These are phyloP conservation scores for Conoideocrella luteorostrata DNA, from an alignment of 2,329 filamentous ascomycete genomes.

Conservation along the genomic window DNA sequence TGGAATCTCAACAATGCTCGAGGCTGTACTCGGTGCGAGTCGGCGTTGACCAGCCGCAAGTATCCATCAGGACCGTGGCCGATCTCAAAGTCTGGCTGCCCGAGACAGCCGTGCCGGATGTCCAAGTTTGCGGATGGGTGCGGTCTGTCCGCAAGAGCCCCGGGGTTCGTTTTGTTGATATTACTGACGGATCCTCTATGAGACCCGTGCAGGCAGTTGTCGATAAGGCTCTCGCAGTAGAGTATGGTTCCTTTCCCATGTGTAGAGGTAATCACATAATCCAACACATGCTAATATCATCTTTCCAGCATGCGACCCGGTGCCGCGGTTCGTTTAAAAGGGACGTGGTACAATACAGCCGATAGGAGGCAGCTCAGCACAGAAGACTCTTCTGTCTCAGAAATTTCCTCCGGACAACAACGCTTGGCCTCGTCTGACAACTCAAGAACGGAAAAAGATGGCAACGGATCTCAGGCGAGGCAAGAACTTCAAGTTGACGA, in stretches of 20 bases:
- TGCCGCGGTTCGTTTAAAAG: slow-evolving; percentile 69
- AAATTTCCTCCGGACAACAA: slow-evolving; percentile 2
- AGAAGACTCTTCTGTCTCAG: slow-evolving; percentile 5
- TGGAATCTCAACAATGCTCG: slow-evolving; percentile 1
- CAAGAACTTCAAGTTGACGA: slow-evolving; percentile 67
- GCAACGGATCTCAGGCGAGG: slow-evolving; percentile 4
- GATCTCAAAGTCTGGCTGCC: slow-evolving; percentile 49
- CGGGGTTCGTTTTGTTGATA: slow-evolving; percentile 70
- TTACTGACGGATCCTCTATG: slow-evolving; percentile 82
- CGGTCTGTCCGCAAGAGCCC: slow-evolving; percentile 85
- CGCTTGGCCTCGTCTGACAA: not conserved
- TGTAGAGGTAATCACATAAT: slow-evolving; percentile 14
- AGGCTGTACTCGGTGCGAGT: slow-evolving; percentile 29
- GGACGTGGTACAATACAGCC: slow-evolving; percentile 55
- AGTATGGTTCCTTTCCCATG: slow-evolving; percentile 46
- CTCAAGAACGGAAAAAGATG: not conserved
- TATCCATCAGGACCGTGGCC: slow-evolving; percentile 41
- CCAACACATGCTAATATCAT: not conserved
- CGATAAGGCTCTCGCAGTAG: slow-evolving; percentile 61
- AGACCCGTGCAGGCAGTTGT: slow-evolving; percentile 75
- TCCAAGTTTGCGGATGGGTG: slow-evolving; percentile 70
- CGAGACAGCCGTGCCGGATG: slow-evolving; percentile 34
- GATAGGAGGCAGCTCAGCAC: slow-evolving; percentile 3
- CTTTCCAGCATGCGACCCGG: slow-evolving; percentile 69
- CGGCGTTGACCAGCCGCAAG: slow-evolving; percentile 17